Evolutionary conservation across 495 filamentous ascomycete genomes (phyloP).

Genomic region (Aspergillus bertholletiae): DNA sequence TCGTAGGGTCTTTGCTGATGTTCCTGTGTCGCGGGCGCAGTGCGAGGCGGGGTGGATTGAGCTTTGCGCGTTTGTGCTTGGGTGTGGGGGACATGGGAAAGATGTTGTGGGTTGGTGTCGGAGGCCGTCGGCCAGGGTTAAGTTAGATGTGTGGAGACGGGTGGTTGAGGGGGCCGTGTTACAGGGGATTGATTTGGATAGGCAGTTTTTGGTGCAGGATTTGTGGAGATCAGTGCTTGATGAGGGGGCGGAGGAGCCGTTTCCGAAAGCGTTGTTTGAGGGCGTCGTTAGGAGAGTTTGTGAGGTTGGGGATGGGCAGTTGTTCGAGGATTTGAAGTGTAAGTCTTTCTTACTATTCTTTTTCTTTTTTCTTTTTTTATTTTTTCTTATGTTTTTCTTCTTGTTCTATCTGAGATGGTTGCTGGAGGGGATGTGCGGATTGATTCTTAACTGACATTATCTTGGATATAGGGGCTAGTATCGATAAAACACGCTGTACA

Average conservation of each 20-base stretch:
- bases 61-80: conserved; percentile 45
- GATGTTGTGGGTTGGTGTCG: conserved; percentile 22
- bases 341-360: conserved; percentile 17
- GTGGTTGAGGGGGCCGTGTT: conserved; percentile 42
- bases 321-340: conserved; percentile 34
- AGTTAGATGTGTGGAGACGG: conserved; percentile 46
- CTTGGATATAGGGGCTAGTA: conserved; percentile 35
- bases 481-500: conserved; percentile 43
- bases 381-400: too few species aligned
- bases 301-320: conserved; percentile 16
- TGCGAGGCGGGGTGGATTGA: conserved; percentile 47
- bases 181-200: conserved; percentile 40
- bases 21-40: conserved; percentile 42
- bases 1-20: conserved; percentile 31
- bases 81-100: conserved; percentile 3
- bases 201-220: conserved; percentile 47
- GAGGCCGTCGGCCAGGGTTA: conserved; percentile 37
- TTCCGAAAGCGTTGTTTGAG: conserved; percentile 38
- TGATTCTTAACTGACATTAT: conserved; percentile 7
- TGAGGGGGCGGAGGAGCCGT: conserved; percentile 35
- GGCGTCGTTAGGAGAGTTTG: conserved; percentile 41
- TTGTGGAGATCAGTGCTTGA: conserved; percentile 46
- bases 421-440: background rate
- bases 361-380: too few species aligned
- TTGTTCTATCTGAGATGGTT: too few species aligned